phyloP scores from a whole-genome alignment of 2,329 filamentous ascomycete genomes.

The Talaromyces sp. region DNA sequence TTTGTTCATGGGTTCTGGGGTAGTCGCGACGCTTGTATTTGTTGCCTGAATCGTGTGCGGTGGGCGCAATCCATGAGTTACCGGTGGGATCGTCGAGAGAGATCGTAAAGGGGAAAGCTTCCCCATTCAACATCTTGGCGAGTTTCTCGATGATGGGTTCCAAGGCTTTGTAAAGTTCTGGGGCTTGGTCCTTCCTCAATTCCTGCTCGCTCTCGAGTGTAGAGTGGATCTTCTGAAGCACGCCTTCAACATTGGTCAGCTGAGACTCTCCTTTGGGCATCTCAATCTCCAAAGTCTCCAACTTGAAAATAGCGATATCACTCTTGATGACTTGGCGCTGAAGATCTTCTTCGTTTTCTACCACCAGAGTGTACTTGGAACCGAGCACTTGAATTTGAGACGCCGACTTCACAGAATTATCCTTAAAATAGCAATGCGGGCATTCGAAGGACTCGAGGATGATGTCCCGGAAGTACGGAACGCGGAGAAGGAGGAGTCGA shows the following conservation, averaged over 20 bases:
- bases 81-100: conserved; percentile 87
- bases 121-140: conserved; percentile 71
- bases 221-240: conserved; percentile 72
- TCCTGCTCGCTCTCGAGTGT: conserved; percentile 80
- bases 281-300: conserved; percentile 90
- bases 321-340: conserved; percentile 88
- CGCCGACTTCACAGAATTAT: conserved; percentile 91
- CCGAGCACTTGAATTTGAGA: conserved; percentile 89
- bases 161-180: conserved; percentile 76
- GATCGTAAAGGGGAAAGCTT: conserved; percentile 81
- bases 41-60: conserved; percentile 68
- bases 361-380: conserved; percentile 74
- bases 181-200: conserved; percentile 71
- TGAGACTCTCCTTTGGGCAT: conserved; percentile 88
- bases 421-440: conserved; percentile 81
- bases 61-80: conserved; percentile 94
- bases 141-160: conserved; percentile 71
- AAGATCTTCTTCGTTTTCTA: conserved; percentile 71
- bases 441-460: conserved; percentile 97
- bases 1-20: conserved; percentile 76
- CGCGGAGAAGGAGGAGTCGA: conserved; percentile 80
- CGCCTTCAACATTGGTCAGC: conserved; percentile 88
- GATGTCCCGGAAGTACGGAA: conserved; percentile 96
- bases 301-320: conserved; percentile 77
- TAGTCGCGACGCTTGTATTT: conserved; percentile 91